These are phyloP conservation scores for Cercospora sojina DNA, from an alignment of 2,329 filamentous ascomycete genomes.

Conservation along the genomic window DNA sequence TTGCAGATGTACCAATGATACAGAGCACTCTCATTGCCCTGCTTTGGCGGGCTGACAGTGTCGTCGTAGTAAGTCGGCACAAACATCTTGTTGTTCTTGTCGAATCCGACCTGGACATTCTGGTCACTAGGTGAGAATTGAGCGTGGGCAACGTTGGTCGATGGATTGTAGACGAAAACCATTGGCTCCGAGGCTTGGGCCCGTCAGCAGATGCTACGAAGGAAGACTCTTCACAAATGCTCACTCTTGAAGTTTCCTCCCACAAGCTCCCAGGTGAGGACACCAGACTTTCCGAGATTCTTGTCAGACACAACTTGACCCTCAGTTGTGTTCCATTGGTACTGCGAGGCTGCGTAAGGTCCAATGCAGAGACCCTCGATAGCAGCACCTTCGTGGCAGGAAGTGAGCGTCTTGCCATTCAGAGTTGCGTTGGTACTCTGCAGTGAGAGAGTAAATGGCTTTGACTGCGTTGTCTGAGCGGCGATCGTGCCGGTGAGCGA, in stretches of 20 bases:
- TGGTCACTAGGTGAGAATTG: conserved; percentile 39
- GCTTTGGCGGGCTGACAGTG: conserved; percentile 37
- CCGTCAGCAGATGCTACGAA: not conserved
- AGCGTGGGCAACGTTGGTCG: conserved; percentile 46
- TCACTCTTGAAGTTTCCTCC: conserved; percentile 34
- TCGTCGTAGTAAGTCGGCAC: conserved; percentile 46
- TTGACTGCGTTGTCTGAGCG: conserved; percentile 40
- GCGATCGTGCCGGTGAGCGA: conserved; percentile 26
- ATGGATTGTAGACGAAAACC: conserved; percentile 40
- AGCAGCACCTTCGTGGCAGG: conserved; percentile 52
- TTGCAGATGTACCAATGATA: conserved; percentile 49
- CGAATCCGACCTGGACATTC: conserved; percentile 42
- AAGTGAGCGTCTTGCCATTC: conserved; percentile 41
- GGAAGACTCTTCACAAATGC: conserved; percentile 13
- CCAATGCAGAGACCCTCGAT: conserved; percentile 49
- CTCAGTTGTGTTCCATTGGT: conserved; percentile 28
- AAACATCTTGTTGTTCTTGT: conserved; percentile 41
- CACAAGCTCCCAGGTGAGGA: conserved; percentile 31
- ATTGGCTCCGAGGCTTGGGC: conserved; percentile 29
- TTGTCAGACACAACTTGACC: conserved; percentile 20
- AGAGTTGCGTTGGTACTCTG: conserved; percentile 41
- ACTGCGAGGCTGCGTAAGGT: conserved; percentile 13
- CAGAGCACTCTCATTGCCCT: conserved; percentile 31
- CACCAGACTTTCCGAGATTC: conserved; percentile 39
- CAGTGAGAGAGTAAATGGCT: conserved; percentile 47